Evolutionary conservation across 495 filamentous ascomycete species (phyloP).

Genomic region (Glonium stellatum): DNA sequence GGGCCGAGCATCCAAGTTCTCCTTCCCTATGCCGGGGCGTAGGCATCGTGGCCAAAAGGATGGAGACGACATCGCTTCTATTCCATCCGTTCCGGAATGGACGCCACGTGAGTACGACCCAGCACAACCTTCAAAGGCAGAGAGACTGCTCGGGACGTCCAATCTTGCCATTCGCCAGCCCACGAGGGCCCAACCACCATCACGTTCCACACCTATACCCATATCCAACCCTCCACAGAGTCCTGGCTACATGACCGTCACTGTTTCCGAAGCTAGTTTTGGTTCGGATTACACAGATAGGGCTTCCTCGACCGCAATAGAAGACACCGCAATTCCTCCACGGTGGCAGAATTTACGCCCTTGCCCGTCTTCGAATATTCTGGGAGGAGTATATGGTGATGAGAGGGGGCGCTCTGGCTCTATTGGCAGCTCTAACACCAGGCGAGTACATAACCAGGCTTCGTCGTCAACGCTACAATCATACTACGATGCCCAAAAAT

Average conservation of each 20-base stretch:
- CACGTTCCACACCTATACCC: background rate
- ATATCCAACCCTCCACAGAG: conserved; percentile 8
- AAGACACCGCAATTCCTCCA: conserved; percentile 11
- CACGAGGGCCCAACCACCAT: conserved; percentile 7
- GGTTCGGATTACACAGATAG: conserved; percentile 22
- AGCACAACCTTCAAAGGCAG: conserved; percentile 18
- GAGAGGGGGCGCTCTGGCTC: conserved; percentile 9
- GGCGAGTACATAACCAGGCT: conserved; percentile 10
- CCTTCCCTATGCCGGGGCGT: conserved; percentile 28
- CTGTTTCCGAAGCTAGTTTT: conserved; percentile 29
- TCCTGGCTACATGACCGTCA: conserved; percentile 28
- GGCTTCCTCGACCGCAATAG: conserved; percentile 14
- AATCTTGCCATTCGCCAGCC: conserved; percentile 7
- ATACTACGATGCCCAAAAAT: conserved; percentile 33
- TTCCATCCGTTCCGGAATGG: conserved; percentile 17
- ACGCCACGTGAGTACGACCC: conserved; percentile 15
- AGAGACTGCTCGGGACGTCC: conserved; percentile 22
- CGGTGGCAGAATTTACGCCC: conserved; percentile 13
- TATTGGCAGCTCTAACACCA: conserved; percentile 19
- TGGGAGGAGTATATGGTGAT: conserved; percentile 13
- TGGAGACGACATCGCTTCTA: background rate
- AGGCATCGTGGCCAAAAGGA: conserved; percentile 12
- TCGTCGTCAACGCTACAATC: conserved; percentile 33
- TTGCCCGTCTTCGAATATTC: conserved; percentile 26
- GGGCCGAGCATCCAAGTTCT: conserved; percentile 28